Evolutionary conservation across 768 basidiomycete species (phyloP), one percentile per base, ranked within the genome.

Genomic region (Thelephora ganbajun): DNA sequence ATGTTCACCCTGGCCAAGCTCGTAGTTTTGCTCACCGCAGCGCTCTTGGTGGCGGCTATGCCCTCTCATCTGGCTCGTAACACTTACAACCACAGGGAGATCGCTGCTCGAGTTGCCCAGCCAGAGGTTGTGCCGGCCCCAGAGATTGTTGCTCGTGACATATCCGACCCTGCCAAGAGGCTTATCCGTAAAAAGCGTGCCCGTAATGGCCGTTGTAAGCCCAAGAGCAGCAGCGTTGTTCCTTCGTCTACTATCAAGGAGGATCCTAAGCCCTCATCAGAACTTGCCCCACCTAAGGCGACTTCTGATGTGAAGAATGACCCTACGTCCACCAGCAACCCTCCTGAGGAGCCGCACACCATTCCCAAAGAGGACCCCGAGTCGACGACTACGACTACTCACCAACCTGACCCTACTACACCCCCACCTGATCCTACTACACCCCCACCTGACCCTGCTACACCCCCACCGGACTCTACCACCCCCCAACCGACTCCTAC

Each of bases 21-120:
- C 56, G 35, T 77, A 57, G 52, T 73, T 54, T 54, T 75, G 52
- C 50, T 73, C 56, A 54, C 61, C 52, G 50, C 73, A 57, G 63
- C 69, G 53, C 53, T 74, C 61, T 62, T 69, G 39, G 63, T 58
- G 42, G 14, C 54, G 36, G 61, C 63, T 47, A 59, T 67, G 0
- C 65, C 61, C 33, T 69, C 70, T 33, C 72, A 73, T 57, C 51
- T 56, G 48, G 58, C 64, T 46, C 65, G 65, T 47, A 54, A 61
- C 47, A 47, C 54, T 36, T 56, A 63, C 52, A 70, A 72, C 57
- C 71, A 66, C 51, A 66, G 63, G 46, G 66, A 64, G 42, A 33
- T 76, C 48, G 69, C 72, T 36, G 70, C 68, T 26, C 70, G 70
- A 48, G 63, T 66, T n/a, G 57, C 65, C 26, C 56, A 59, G 12